Percentiles rank a stretch among this genome's conserved stretches.
phyloP scores from a whole-genome alignment of 768 basidiomycete species.

The Crucibulum laeve region DNA sequence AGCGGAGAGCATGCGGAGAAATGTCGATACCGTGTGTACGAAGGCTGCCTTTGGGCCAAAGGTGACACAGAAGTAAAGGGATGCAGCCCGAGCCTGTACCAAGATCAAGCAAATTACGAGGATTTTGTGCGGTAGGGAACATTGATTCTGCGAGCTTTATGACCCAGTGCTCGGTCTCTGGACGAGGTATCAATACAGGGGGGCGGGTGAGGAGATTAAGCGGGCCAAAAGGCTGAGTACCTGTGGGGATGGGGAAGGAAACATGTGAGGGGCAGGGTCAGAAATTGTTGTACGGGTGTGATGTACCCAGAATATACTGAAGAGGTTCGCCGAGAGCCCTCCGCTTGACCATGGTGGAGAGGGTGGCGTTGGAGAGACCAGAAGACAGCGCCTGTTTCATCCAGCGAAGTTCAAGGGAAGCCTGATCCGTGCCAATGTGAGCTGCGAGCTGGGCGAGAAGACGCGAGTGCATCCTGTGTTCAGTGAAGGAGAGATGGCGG shows the following conservation, averaged over 20 bases:
- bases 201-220: constrained; percentile 68
- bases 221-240: constrained; percentile 86
- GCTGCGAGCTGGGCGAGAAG: constrained; percentile 20
- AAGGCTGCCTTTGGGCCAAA: constrained; percentile 52
- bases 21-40: constrained; percentile 66
- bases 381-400: constrained; percentile 25
- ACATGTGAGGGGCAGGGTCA: constrained; percentile 10
- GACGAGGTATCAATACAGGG: constrained; percentile 90
- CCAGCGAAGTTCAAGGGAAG: constrained; percentile 38
- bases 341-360: constrained; percentile 49
- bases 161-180: constrained; percentile 90
- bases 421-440: constrained; percentile 30
- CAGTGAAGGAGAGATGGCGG: background rate
- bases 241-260: constrained; percentile 26
- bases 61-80: constrained; percentile 73
- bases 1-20: constrained; percentile 50
- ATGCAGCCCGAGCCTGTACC: constrained; percentile 95
- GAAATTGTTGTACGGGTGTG: constrained; percentile 5
- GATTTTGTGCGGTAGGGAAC: constrained; percentile 26
- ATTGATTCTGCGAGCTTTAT: constrained; percentile 51
- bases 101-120: constrained; percentile 68
- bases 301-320: constrained; percentile 85
- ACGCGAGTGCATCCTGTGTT: constrained; percentile 17
- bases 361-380: constrained; percentile 12
- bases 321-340: constrained; percentile 72